Evolutionary conservation across 1,284 basidiomycete species (phyloP).

Genomic region (Rhodotorula sp.): DNA sequence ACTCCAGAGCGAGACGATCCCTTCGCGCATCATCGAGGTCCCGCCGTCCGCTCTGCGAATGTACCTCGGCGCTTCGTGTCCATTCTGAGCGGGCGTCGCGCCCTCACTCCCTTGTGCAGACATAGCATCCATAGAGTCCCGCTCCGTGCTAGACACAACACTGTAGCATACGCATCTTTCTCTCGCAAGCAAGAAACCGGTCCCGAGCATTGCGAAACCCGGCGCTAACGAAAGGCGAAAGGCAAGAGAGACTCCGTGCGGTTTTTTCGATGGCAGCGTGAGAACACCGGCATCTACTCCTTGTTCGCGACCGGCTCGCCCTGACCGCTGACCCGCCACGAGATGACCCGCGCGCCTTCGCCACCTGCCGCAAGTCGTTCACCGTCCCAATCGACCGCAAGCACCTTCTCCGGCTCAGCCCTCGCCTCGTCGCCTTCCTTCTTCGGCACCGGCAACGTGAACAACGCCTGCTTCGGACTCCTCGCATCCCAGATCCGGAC

Average conservation of each 20-base stretch:
- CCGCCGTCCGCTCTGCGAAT: conserved; percentile 49
- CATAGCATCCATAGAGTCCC: no score
- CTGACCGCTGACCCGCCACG: conserved; percentile 31
- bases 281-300: neutral
- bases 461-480: conserved; percentile 58
- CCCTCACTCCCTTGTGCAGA: no score
- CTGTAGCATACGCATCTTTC: no score
- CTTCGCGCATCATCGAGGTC: conserved; percentile 51
- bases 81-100: conserved; percentile 44
- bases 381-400: conserved; percentile 69
- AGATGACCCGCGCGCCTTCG: conserved; percentile 56
- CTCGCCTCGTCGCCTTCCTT: conserved; percentile 40
- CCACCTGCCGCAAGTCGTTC: conserved; percentile 74
- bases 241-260: no score
- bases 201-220: no score
- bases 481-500: conserved; percentile 84
- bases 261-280: no score
- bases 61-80: conserved; percentile 50
- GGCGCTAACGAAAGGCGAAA: no score
- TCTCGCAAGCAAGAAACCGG: no score
- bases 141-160: no score
- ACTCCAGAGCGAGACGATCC: conserved; percentile 48
- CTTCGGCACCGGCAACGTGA: conserved; percentile 50
- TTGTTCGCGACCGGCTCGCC: conserved; percentile 3
- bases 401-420: conserved; percentile 42